Conservation (phyloP, 2,329 filamentous ascomycete species). For the Zarea fungicola region DNA sequence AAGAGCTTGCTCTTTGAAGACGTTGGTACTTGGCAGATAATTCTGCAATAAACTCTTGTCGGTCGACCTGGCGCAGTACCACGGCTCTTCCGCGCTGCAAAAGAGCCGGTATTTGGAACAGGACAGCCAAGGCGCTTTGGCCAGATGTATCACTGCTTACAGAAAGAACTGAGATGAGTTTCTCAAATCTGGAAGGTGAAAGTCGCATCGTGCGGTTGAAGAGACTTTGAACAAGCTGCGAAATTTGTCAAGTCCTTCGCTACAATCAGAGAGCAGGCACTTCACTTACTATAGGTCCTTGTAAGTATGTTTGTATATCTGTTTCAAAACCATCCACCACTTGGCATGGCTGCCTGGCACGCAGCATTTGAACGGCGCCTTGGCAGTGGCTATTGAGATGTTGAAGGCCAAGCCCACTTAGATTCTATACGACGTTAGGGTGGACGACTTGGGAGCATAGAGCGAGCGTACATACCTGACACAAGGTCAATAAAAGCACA, state of each 20-base stretch:
- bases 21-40: not conserved
- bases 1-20: not conserved
- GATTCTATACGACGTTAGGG: conserved; percentile 3
- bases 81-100: conserved; percentile 2
- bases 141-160: not conserved
- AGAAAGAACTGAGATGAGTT: not conserved
- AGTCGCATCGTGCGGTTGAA: conserved; percentile 8
- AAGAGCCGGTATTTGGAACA: conserved; percentile 3
- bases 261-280: too few species aligned
- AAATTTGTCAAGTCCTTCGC: not conserved
- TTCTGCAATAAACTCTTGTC: not conserved
- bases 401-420: conserved; percentile 4
- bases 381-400: conserved; percentile 11
- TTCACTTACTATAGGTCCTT: conserved; percentile 1
- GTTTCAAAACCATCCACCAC: not conserved
- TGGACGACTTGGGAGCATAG: not conserved
- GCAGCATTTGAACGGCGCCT: conserved; percentile 5
- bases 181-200: not conserved
- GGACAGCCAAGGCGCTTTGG: not conserved
- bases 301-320: not conserved
- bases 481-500: conserved; percentile 6
- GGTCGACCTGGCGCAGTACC: not conserved
- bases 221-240: conserved; percentile 5
- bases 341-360: not conserved
- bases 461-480: not conserved